Percentiles rank a stretch among this genome's conserved stretches.
Evolutionary conservation across 305 asterid species (phyloP).

Genomic region (Fraxinus greggii): DNA sequence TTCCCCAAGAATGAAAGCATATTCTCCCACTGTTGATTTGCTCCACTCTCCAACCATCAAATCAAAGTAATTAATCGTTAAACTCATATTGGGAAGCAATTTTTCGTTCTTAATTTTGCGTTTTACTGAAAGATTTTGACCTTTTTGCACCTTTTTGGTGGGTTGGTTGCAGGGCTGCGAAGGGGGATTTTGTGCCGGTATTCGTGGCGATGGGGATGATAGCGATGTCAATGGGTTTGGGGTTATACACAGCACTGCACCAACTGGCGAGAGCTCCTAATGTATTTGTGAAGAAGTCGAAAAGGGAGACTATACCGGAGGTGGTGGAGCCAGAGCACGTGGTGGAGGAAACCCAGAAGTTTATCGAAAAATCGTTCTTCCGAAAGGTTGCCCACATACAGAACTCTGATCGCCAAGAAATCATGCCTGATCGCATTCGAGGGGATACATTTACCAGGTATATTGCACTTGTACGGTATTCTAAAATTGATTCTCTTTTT

Average conservation of each 20-base stretch:
- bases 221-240: slow-evolving; percentile 37
- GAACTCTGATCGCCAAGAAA: slow-evolving; percentile 35
- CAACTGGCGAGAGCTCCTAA: slow-evolving; percentile 58
- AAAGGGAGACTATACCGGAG: slow-evolving; percentile 68
- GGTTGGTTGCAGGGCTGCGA: slow-evolving; percentile 27
- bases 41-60: slow-evolving; percentile 19
- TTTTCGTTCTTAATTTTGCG: neutral
- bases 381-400: slow-evolving; percentile 74
- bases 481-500: neutral
- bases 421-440: slow-evolving; percentile 40
- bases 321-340: slow-evolving; percentile 75
- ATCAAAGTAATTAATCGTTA: slow-evolving; percentile 28
- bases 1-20: slow-evolving; percentile 31
- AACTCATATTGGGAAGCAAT: neutral
- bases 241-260: slow-evolving; percentile 47
- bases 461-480: neutral
- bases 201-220: slow-evolving; percentile 68
- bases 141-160: neutral
- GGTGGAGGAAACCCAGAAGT: slow-evolving; percentile 45
- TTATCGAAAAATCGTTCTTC: slow-evolving; percentile 59
- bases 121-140: neutral
- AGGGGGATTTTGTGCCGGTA: slow-evolving; percentile 59
- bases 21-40: slow-evolving; percentile 17
- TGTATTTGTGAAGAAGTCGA: slow-evolving; percentile 51
- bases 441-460: slow-evolving; percentile 52